Evolutionary conservation across 768 basidiomycete species (phyloP).

Genomic region (Multifurca ochricompacta): DNA sequence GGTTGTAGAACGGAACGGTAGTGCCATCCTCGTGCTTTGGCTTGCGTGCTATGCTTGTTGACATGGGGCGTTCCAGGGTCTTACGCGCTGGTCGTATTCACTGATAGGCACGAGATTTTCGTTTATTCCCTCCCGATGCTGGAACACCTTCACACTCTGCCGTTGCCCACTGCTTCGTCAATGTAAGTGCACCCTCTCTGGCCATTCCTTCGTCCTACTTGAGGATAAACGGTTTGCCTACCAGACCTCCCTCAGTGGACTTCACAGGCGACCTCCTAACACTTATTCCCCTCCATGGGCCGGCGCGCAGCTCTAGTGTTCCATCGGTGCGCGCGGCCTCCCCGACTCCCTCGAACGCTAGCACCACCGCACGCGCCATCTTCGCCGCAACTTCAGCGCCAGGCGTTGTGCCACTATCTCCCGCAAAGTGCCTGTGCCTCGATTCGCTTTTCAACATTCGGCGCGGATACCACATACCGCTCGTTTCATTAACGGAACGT

Average conservation of each 20-base stretch:
- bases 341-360: conserved; percentile 29
- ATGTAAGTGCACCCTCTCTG: conserved; percentile 4
- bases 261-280: conserved; percentile 19
- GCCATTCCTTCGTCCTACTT: not conserved
- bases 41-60: not conserved
- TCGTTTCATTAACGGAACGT: conserved; percentile 42
- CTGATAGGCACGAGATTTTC: conserved; percentile 39
- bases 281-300: conserved; percentile 10
- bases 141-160: conserved; percentile 42
- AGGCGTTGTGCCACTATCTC: conserved; percentile 15
- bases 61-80: conserved; percentile 39
- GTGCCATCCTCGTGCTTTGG: not conserved
- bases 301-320: not conserved
- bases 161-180: conserved; percentile 8
- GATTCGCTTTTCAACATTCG: conserved; percentile 54
- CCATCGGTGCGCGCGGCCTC: not conserved
- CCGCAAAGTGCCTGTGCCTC: conserved; percentile 36
- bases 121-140: conserved; percentile 60
- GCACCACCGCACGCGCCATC: not conserved
- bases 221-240: not conserved
- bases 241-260: conserved; percentile 30
- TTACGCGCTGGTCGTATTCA: conserved; percentile 43
- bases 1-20: conserved; percentile 57
- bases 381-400: not conserved
- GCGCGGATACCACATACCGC: conserved; percentile 42